Evolutionary conservation across 176 grass and related monocot genomes (phyloP), one percentile per base, ranked within the genome.

Genomic region (Oryza punctata): DNA sequence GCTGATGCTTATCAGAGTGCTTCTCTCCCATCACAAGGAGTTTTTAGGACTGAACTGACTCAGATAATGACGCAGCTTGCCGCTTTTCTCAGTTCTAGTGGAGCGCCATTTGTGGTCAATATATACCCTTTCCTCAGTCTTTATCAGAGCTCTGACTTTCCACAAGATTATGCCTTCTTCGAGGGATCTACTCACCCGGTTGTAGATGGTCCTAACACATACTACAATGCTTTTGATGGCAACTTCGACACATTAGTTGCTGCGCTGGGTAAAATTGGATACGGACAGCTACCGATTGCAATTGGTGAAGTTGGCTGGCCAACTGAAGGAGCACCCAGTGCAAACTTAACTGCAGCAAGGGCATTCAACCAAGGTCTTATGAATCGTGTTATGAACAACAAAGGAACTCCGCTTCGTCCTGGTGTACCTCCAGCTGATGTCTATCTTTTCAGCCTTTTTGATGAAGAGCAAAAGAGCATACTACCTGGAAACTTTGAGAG

Each of bases 91-190:
- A 93, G 90, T 70, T 91, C 91, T 16, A 98, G 85, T 65, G 95
- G 95, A 63, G 90, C 95, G 37, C 95, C 95, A 5, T 98, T 98
- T 25, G 11, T 98, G 8, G 95, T 98, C 63, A 98, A 98, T 80
- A 98, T 98, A 43, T 98, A 98, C 46, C 95, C 95, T 1, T 98
- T 98, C 68, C 92, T 98, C 29, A 94, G 92, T 87, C 92, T 98
- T 26, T 98, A 95, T 57, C 95, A 98, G 78, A 98, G 61, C 71
- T 83, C 95, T 0, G 90, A 94, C 70, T 98, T 98, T 65, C 95
- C 95, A 52, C 89, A 98, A 89, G 95, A 98, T 84, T 98, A 98
- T 86, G 95, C 95, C 57, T 98, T 98, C 65, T 98, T 98, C 16
- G 92, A 90, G 64, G 95, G 95, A 64, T 95, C 95, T 67, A 92